Conservation (phyloP, 371 early-diverging fungal genomes). For the Saksenaea vasiformis region DNA sequence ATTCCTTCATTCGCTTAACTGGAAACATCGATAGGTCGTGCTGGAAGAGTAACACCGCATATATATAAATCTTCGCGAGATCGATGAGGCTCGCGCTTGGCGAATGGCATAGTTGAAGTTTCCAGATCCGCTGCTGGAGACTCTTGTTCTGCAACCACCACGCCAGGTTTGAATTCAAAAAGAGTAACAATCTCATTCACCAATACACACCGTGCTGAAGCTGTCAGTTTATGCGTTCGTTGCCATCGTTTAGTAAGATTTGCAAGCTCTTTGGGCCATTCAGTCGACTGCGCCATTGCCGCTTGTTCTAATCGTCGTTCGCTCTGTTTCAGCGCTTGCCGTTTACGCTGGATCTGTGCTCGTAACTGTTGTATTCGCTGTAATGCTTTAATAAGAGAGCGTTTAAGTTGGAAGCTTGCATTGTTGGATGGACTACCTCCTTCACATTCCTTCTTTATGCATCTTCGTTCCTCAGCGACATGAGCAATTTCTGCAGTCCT, state of each 20-base stretch:
- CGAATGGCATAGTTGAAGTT: conserved; percentile 16
- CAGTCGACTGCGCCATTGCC: conserved; percentile 15
- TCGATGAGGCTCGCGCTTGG: conserved; percentile 2
- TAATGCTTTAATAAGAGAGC: conserved; percentile 16
- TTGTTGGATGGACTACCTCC: conserved; percentile 27
- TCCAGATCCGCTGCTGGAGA: conserved; percentile 8
- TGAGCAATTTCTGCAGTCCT: conserved; percentile 29
- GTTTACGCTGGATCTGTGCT: conserved; percentile 20
- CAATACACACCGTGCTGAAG: conserved; percentile 49
- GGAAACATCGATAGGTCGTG: conserved; percentile 43
- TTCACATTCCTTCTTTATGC: conserved; percentile 30
- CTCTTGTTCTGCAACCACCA: conserved; percentile 22
- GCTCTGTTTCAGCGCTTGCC: conserved; percentile 24
- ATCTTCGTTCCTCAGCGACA: conserved; percentile 28
- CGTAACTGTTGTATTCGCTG: conserved; percentile 24
- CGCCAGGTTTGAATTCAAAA: conserved; percentile 55
- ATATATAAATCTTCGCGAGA: conserved; percentile 56
- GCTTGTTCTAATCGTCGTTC: conserved; percentile 32
- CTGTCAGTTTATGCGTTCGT: conserved; percentile 36
- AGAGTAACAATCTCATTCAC: conserved; percentile 59
- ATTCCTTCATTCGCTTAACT: conserved; percentile 25
- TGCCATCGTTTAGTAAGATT: conserved; percentile 31
- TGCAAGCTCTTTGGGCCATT: conserved; percentile 23
- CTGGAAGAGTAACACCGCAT: conserved; percentile 50
- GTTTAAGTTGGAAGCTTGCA: neutral